Conservation (phyloP, 202 grass and related monocot genomes). For the Hordeum pubiflorum region DNA sequence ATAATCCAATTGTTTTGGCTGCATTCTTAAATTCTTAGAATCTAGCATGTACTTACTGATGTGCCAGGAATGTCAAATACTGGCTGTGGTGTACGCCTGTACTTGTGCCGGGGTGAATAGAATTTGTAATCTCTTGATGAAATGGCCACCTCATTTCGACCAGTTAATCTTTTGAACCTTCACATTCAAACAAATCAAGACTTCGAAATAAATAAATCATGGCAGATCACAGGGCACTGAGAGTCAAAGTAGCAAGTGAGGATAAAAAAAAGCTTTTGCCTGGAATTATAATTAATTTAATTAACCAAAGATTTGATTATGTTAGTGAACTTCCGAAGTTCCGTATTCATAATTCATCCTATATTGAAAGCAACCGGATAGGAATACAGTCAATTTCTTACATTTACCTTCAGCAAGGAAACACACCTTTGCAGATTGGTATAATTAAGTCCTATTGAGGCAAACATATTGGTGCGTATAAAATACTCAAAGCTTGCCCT, state of each 20-base stretch:
- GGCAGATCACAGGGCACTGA: neutral
- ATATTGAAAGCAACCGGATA: neutral
- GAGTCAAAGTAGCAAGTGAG: neutral
- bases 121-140: slow-evolving; percentile 87
- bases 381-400: slow-evolving; percentile 4
- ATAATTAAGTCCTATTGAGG: neutral
- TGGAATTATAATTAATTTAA: neutral
- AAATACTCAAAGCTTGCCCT: slow-evolving; percentile 2
- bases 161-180: slow-evolving; percentile 93
- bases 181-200: slow-evolving; percentile 2
- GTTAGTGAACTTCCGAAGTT: neutral
- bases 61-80: slow-evolving; percentile 49
- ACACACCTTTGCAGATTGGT: neutral
- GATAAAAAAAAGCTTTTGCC: neutral
- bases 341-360: neutral
- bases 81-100: slow-evolving; percentile 51
- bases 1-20: slow-evolving; percentile 2
- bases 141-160: slow-evolving; percentile 55
- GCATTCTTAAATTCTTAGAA: slow-evolving; percentile 16
- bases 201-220: neutral
- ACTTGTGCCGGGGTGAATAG: slow-evolving; percentile 82
- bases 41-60: slow-evolving; percentile 37
- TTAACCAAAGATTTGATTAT: slow-evolving; percentile 2
- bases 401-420: neutral
- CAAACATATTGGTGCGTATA: neutral